Evolutionary conservation across 768 basidiomycete genomes (phyloP), one percentile per base, ranked within the genome.

Genomic region (Lanmaoa pseudosensibilis): DNA sequence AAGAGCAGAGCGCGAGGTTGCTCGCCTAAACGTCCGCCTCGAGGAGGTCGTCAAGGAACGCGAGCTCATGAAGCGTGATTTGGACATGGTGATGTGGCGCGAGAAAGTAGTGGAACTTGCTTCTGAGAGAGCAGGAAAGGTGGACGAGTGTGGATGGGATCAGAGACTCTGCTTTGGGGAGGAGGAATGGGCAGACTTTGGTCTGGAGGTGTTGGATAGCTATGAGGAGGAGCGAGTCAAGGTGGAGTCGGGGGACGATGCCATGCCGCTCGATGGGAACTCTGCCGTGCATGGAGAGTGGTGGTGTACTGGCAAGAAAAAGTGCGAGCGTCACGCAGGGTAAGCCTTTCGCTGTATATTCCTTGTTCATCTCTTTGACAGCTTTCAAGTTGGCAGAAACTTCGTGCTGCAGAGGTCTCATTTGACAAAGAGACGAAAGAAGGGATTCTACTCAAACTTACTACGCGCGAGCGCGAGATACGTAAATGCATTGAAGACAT

Each of bases 101-200:
- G 87, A 87, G 73, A 81, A 79, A 54, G 70, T 92, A 30, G 74
- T 90, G 16, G 80, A 83, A 54, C 77, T 90, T 41, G 90, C 89
- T 23, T 78, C 75, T n/a, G 82, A 82, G 43, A 80, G 89, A 37
- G 83, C 88, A 11, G 83, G 84, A 56, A 73, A 75, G n/a, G 67
- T 83, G 16, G 81, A 83, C 18, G 82, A 84, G 62, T 97, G 94
- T 71, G 93, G 94, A 5, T 94, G 93, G 86, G 94, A 97, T 69
- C 85, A 87, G 63, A 79, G 94, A 32, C 77, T 97, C 23, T 88
- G 88, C 57, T 86, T 87, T 67, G 87, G 87, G n/a, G 89, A 92
- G 46, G 84, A 86, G 55, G 89, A 91, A 67, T 92, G 84, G 78
- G 79, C 74, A 37, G 87, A 87, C 47, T 87, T 85, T 69, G 87